Evolutionary conservation across 1,139 yeast species (phyloP).

Genomic region (Pneumocystis canis): DNA sequence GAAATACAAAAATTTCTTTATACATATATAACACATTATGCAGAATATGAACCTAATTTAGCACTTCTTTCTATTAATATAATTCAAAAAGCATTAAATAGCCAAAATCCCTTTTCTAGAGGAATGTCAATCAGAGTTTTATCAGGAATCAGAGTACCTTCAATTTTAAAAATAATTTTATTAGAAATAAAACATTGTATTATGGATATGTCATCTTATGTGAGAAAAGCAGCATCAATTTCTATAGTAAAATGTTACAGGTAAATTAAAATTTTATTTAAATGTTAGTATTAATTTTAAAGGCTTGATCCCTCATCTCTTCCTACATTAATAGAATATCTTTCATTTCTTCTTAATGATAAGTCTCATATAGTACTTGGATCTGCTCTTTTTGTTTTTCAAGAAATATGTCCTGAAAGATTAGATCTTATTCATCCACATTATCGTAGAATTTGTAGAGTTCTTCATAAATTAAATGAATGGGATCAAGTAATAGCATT

Average conservation of each 20-base stretch:
- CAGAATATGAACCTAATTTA: slow-evolving; percentile 74
- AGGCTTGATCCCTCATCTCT: slow-evolving; percentile 30
- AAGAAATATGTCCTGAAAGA: slow-evolving; percentile 40
- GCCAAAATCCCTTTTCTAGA: slow-evolving; percentile 51
- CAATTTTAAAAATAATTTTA: slow-evolving; percentile 64
- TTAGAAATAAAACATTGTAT: slow-evolving; percentile 57
- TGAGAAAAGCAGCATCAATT: slow-evolving; percentile 65
- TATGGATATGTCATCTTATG: slow-evolving; percentile 61
- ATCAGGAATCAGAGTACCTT: slow-evolving; percentile 64
- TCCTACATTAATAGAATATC: slow-evolving; percentile 35
- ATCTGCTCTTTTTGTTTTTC: slow-evolving; percentile 47
- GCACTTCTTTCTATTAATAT: slow-evolving; percentile 83
- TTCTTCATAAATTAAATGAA: slow-evolving; percentile 47
- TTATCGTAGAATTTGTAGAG: slow-evolving; percentile 45
- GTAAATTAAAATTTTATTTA: background rate
- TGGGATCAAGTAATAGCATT: slow-evolving; percentile 57
- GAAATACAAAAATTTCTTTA: slow-evolving; percentile 67
- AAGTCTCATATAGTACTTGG: slow-evolving; percentile 52
- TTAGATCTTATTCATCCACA: slow-evolving; percentile 60
- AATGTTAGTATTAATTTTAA: slow-evolving; percentile 9
- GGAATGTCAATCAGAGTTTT: slow-evolving; percentile 65
- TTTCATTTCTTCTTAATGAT: slow-evolving; percentile 48
- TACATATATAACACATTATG: slow-evolving; percentile 59
- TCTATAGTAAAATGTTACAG: slow-evolving; percentile 51
- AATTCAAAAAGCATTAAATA: slow-evolving; percentile 67